These are phyloP conservation scores for Leishmania martiniquensis DNA, from an alignment of 208 protist species.

Conservation along the genomic window DNA sequence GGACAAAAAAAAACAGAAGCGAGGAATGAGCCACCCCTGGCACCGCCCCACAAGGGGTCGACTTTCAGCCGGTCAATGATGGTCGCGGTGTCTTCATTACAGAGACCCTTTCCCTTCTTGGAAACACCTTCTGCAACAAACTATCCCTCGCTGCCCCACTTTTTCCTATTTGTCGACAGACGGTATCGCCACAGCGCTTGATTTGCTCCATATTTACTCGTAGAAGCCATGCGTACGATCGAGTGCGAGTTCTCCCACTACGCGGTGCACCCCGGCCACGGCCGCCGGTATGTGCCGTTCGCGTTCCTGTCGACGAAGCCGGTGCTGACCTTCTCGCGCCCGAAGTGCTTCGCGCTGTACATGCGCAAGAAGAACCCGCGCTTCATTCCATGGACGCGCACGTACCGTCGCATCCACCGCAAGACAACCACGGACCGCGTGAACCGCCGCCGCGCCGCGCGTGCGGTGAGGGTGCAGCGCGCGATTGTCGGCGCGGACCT, in stretches of 20 bases:
- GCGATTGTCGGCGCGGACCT: conserved; percentile 90
- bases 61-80: no score
- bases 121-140: not conserved
- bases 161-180: not conserved
- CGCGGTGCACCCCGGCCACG: conserved; percentile 94
- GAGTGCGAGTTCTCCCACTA: conserved; percentile 95
- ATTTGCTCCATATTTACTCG: conserved; percentile 54
- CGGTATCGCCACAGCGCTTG: not conserved
- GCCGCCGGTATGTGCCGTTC: conserved; percentile 93
- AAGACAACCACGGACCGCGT: conserved; percentile 91
- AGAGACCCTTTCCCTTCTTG: not conserved
- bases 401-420: conserved; percentile 93
- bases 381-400: conserved; percentile 93
- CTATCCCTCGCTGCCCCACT: not conserved
- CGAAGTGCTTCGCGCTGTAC: conserved; percentile 93
- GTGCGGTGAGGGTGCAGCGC: conserved; percentile 74
- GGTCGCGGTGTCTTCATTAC: no score
- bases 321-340: conserved; percentile 91
- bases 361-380: conserved; percentile 96
- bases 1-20: no score
- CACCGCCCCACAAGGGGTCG: no score
- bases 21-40: no score
- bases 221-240: conserved; percentile 35
- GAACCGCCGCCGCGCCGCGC: conserved; percentile 77
- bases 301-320: conserved; percentile 95